Percentiles rank a stretch among this genome's conserved stretches.
These are phyloP conservation scores for Scedosporium apiospermum DNA, from an alignment of 2,329 filamentous ascomycete species.

Conservation along the genomic window DNA sequence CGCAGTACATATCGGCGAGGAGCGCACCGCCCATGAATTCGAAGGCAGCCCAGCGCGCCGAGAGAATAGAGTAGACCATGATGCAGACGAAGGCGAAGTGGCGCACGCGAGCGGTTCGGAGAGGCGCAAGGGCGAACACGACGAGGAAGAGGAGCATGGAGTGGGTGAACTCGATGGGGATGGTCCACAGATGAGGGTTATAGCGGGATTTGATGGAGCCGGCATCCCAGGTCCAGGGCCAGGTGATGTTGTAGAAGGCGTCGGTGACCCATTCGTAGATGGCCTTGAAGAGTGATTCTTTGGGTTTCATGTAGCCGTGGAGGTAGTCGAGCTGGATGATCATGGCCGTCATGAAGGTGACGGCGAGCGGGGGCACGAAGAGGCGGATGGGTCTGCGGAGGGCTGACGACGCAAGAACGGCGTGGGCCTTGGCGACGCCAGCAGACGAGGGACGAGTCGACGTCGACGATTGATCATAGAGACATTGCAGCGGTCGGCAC, in stretches of 20 bases:
- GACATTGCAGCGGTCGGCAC: slow-evolving; percentile 39
- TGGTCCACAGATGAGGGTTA: slow-evolving; percentile 54
- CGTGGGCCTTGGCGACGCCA: slow-evolving; percentile 29
- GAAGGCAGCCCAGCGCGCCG: slow-evolving; percentile 10
- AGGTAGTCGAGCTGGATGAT: slow-evolving; percentile 36
- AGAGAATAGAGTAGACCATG: slow-evolving; percentile 26
- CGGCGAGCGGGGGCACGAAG: slow-evolving; percentile 40
- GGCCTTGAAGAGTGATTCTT: slow-evolving; percentile 28
- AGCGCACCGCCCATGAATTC: slow-evolving; percentile 42
- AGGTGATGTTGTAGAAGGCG: slow-evolving; percentile 10
- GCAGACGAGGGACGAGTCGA: slow-evolving; percentile 37
- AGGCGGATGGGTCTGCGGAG: slow-evolving; percentile 43
- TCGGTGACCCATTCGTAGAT: slow-evolving; percentile 34
- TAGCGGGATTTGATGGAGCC: slow-evolving; percentile 24
- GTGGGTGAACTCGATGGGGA: slow-evolving; percentile 50
- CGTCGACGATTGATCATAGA: slow-evolving; percentile 30
- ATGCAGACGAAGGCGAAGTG: slow-evolving; percentile 30
- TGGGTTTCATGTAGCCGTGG: slow-evolving; percentile 35
- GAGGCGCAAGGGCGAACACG: slow-evolving; percentile 37
- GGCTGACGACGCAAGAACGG: slow-evolving; percentile 37
- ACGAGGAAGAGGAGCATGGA: slow-evolving; percentile 48
- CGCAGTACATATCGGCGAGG: slow-evolving; percentile 44
- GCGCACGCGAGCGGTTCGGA: slow-evolving; percentile 30
- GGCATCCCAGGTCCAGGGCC: slow-evolving; percentile 12
- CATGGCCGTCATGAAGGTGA: slow-evolving; percentile 36